Conservation (phyloP, 345 rosid genomes). For the Acer saccharum region DNA sequence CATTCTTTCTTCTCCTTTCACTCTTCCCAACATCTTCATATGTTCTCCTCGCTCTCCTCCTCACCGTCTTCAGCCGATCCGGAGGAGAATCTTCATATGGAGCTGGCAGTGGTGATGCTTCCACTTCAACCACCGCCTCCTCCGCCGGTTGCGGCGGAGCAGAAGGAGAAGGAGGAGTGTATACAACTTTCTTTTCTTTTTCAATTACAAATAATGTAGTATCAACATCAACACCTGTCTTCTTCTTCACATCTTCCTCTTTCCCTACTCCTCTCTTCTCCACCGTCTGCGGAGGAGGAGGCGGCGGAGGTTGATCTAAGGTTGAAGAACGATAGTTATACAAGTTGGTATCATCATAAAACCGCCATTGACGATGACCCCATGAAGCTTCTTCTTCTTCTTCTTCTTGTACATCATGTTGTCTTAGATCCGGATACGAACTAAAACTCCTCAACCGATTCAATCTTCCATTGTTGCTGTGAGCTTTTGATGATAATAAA, state of each 20-base stretch:
- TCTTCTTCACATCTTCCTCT: conserved; percentile 19
- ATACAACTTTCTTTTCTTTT: conserved; percentile 11
- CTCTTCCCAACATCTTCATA: conserved; percentile 24
- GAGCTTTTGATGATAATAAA: not conserved
- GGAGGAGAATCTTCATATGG: not conserved
- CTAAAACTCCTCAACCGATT: conserved; percentile 61
- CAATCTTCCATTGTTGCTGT: conserved; percentile 19
- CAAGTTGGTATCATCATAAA: conserved; percentile 70
- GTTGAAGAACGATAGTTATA: conserved; percentile 34
- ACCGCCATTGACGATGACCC: conserved; percentile 63
- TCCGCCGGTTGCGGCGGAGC: not conserved
- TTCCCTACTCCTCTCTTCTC: conserved; percentile 13
- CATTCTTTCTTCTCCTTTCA: conserved; percentile 19
- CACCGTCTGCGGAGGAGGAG: conserved; percentile 20
- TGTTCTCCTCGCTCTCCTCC: conserved; percentile 37
- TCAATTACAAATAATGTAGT: not conserved
- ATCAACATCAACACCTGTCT: conserved; percentile 25
- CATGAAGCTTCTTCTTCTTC: conserved; percentile 39
- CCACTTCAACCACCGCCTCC: not conserved
- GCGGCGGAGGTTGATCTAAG: conserved; percentile 27
- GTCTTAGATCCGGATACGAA: conserved; percentile 85
- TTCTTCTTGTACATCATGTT: not conserved
- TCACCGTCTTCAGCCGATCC: conserved; percentile 25
- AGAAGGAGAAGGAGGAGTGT: conserved; percentile 7
- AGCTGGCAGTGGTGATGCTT: conserved; percentile 13